Percentiles rank a stretch among this genome's conserved stretches.
phyloP scores from a whole-genome alignment of 306 rosid genomes.

The Ochetophila trinervis region DNA sequence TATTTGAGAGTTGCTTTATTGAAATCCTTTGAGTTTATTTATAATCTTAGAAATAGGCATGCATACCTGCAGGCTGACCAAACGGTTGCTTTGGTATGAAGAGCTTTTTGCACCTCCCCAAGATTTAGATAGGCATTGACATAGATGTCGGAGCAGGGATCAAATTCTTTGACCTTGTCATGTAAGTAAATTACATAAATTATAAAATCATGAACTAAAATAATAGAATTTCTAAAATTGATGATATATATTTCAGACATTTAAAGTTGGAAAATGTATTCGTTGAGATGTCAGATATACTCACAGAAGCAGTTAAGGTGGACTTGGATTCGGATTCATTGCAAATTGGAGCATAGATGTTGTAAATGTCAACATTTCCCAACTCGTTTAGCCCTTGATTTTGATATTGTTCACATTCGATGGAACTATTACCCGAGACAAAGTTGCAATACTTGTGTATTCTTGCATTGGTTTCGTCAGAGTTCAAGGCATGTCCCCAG shows the following conservation, averaged over 20 bases:
- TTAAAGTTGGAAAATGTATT: too few species aligned
- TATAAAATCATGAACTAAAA: too few species aligned
- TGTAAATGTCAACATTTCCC: slow-evolving; percentile 34
- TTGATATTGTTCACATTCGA: slow-evolving; percentile 24
- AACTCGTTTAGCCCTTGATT: slow-evolving; percentile 8
- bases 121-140: slow-evolving; percentile 43
- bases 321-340: slow-evolving; percentile 20
- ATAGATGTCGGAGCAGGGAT: slow-evolving; percentile 53
- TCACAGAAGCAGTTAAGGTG: slow-evolving; percentile 28
- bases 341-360: slow-evolving; percentile 50
- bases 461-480: slow-evolving; percentile 48
- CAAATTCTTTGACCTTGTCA: slow-evolving; percentile 33
- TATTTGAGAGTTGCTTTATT: background rate
- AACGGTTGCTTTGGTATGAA: slow-evolving; percentile 38
- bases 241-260: too few species aligned
- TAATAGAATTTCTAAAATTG: too few species aligned
- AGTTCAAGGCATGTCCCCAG: slow-evolving; percentile 53
- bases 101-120: slow-evolving; percentile 51
- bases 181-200: background rate
- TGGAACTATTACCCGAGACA: slow-evolving; percentile 9
- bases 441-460: slow-evolving; percentile 42
- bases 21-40: background rate
- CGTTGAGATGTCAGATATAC: slow-evolving; percentile 3
- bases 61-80: slow-evolving; percentile 55
- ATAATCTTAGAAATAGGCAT: background rate